Evolutionary conservation across 805 yeast species (phyloP).

Genomic region (Geotrichum ghanense): DNA sequence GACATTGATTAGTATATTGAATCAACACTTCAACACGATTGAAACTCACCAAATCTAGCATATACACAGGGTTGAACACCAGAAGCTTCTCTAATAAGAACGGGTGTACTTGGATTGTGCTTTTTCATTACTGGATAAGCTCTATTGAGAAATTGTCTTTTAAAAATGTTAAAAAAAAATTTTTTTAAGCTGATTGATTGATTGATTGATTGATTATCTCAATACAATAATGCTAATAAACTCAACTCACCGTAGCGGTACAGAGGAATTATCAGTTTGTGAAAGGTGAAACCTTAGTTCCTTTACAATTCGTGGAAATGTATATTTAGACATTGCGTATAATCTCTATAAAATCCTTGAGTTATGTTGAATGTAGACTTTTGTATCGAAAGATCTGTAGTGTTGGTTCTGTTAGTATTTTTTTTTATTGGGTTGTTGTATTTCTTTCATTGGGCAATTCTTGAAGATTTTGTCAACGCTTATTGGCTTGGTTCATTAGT

Average conservation of each 20-base stretch:
- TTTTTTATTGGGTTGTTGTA: too few relatives aligned
- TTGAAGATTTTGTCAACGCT: too few relatives aligned
- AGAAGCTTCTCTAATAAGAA: slow-evolving; percentile 65
- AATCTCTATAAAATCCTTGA: too few relatives aligned
- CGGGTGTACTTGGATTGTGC: slow-evolving; percentile 56
- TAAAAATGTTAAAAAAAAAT: not conserved
- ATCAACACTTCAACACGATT: too few relatives aligned
- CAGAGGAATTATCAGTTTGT: slow-evolving; percentile 64
- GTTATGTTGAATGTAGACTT: too few relatives aligned
- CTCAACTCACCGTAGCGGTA: slow-evolving; percentile 42
- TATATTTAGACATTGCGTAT: slow-evolving; percentile 22
- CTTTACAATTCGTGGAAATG: slow-evolving; percentile 41
- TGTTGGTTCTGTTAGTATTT: too few relatives aligned
- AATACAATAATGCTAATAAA: too few relatives aligned
- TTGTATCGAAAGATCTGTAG: too few relatives aligned
- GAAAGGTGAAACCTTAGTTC: slow-evolving; percentile 77
- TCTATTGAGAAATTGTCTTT: slow-evolving; percentile 49
- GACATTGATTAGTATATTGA: too few relatives aligned
- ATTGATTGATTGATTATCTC: too few relatives aligned
- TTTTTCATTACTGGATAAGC: slow-evolving; percentile 57
- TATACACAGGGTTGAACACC: slow-evolving; percentile 65
- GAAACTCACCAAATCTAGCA: slow-evolving; percentile 44
- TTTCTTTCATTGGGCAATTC: too few relatives aligned
- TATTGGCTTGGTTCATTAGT: too few relatives aligned
- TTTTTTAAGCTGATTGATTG: not conserved